Base-by-base conservation (phyloP, 1,139 yeast genomes). In the Pichiaceae sp. region DNA sequence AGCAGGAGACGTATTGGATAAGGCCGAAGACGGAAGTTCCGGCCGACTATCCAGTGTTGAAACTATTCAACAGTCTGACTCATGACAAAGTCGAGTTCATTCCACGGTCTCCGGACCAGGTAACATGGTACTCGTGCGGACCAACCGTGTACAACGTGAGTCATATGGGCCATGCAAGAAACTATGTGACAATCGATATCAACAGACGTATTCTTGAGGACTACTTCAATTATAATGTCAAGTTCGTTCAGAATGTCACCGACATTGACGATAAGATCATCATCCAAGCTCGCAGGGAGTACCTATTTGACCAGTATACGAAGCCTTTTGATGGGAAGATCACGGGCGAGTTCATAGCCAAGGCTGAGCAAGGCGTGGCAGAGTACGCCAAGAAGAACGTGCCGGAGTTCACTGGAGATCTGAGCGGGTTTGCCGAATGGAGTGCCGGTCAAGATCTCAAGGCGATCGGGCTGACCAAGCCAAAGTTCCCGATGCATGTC, bases 141-240 rank as follows among this genome's bases (percentile, higher is more conserved):
- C 98, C 98, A 11, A 91, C 99, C 0, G 97, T 91, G n/a, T 91
- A 91, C 54, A 96, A 91, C 59, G 79, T 93, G 32, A 77, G 93
- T 37, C 99, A 91, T 56, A 86, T 91, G 96, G 99, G 99, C n/a
- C 99, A 93, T 61, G 98, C 98, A 17, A 70, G 98, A 60, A 91
- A 91, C 63, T 93, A 91, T 56, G 97, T 91, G 35, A 77, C 96
- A 8, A 84, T 86, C 38, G 98, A 93, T 59, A 86, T 91, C 55
- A 83, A 86, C 56, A 76, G 98, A 56, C 72, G 98, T 49, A 72
- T 93, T 35, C 59, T 91, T 47, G 85, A 79, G 57, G 87, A 89
- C 56, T 89, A 86, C 60, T 91, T 93, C 62, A 95, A 95, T 17
- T 91, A 85, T 62, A 77, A 84, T 49, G 72, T 91, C 34, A 70